These are phyloP conservation scores for Hypsizygus ulmarius DNA, from an alignment of 1,284 basidiomycete species.

Conservation along the genomic window DNA sequence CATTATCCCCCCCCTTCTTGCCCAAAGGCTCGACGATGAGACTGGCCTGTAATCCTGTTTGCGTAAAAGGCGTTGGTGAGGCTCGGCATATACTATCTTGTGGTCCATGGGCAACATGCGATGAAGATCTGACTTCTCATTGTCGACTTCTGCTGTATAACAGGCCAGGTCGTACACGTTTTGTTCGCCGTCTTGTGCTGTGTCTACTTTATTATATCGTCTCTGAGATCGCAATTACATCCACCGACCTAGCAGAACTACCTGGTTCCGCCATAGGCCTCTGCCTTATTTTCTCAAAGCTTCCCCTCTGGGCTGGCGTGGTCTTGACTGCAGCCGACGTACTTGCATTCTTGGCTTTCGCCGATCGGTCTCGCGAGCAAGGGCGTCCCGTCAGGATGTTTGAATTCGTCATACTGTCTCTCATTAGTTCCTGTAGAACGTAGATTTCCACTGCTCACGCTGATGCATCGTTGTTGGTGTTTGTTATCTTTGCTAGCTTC, in stretches of 20 bases:
- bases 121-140: constrained; percentile 60
- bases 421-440: constrained; percentile 39
- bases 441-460: not conserved
- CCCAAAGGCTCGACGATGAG: constrained; percentile 27
- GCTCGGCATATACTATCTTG: constrained; percentile 3
- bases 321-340: constrained; percentile 80
- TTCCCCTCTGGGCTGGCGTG: constrained; percentile 75
- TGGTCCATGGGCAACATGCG: not conserved
- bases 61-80: constrained; percentile 60
- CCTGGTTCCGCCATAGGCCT: constrained; percentile 51
- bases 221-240: constrained; percentile 76
- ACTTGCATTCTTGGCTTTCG: constrained; percentile 61
- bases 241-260: constrained; percentile 68
- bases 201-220: constrained; percentile 66
- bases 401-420: constrained; percentile 73
- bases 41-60: constrained; percentile 58
- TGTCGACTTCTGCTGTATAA: constrained; percentile 66
- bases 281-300: constrained; percentile 69
- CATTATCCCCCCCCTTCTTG: constrained; percentile 1
- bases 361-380: constrained; percentile 46
- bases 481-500: constrained; percentile 70
- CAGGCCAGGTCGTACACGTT: constrained; percentile 50
- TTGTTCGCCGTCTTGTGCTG: constrained; percentile 54
- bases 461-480: constrained; percentile 42
- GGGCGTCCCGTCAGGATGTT: constrained; percentile 59